Conservation (phyloP, 2,329 filamentous ascomycete species). For the Sclerotinia minor region DNA sequence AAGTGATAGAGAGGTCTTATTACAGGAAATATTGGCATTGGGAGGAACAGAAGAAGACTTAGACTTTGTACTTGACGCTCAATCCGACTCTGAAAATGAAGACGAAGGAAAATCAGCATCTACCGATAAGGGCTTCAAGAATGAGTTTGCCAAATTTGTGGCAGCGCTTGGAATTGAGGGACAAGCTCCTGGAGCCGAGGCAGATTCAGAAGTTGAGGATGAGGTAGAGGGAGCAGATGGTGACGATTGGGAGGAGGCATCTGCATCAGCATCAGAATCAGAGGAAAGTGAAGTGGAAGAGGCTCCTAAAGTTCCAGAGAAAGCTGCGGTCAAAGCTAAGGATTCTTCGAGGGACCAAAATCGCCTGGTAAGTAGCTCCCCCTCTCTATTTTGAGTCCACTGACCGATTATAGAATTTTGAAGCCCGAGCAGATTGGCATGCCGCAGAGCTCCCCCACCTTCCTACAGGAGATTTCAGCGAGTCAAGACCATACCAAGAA, state of each 20-base stretch:
- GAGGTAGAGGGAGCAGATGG: constrained; percentile 42
- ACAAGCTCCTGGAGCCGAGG: constrained; percentile 38
- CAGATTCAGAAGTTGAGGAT: constrained; percentile 42
- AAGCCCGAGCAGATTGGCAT: constrained; percentile 69
- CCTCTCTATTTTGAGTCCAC: constrained; percentile 31
- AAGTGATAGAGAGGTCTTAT: constrained; percentile 43
- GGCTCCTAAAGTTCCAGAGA: constrained; percentile 36
- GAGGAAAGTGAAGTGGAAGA: constrained; percentile 43
- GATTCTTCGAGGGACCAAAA: constrained; percentile 36
- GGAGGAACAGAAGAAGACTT: constrained; percentile 66
- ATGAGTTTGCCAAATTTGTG: constrained; percentile 55
- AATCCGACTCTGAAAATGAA: constrained; percentile 50
- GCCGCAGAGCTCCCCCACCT: constrained; percentile 56
- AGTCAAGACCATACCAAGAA: constrained; percentile 50
- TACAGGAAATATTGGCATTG: constrained; percentile 64
- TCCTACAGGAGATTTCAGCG: constrained; percentile 47
- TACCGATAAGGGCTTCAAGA: constrained; percentile 50
- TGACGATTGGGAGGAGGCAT: constrained; percentile 39
- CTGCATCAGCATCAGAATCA: constrained; percentile 37
- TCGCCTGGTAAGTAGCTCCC: constrained; percentile 39
- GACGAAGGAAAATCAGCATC: constrained; percentile 31
- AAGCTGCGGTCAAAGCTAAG: constrained; percentile 18
- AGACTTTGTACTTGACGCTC: constrained; percentile 57
- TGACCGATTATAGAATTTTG: constrained; percentile 51
- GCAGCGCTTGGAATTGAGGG: constrained; percentile 52